phyloP scores from a whole-genome alignment of 2,329 filamentous ascomycete species.

The Fusarium secorum region DNA sequence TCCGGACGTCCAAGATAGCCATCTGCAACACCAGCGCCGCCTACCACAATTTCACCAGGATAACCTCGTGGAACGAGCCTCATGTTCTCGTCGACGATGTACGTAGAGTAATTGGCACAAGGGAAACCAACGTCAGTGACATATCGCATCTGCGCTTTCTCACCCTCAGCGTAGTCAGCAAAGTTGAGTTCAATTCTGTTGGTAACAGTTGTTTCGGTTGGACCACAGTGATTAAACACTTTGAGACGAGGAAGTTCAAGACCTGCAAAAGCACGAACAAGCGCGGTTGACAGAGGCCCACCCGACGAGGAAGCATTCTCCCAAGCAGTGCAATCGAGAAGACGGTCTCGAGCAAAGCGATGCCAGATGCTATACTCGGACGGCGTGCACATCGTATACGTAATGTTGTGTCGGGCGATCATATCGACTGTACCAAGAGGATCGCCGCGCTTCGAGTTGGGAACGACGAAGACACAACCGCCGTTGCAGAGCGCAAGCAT shows the following conservation, averaged over 20 bases:
- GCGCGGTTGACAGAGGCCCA: not conserved
- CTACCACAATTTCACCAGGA: slow-evolving; percentile 9
- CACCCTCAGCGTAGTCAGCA: not conserved
- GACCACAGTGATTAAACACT: not conserved
- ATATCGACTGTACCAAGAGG: slow-evolving; percentile 3
- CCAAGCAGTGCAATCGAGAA: not conserved
- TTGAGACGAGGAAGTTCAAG: not conserved
- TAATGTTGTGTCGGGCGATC: slow-evolving; percentile 4
- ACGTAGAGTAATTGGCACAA: not conserved
- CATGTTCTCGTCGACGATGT: not conserved
- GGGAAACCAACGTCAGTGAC: slow-evolving; percentile 1
- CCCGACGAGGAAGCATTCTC: slow-evolving; percentile 1
- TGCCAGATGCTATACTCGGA: slow-evolving; percentile 16
- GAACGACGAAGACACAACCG: slow-evolving; percentile 1
- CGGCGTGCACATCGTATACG: slow-evolving; percentile 3
- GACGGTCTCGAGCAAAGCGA: slow-evolving; percentile 1
- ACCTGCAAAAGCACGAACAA: not conserved
- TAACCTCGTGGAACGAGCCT: not conserved
- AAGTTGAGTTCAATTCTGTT: not conserved
- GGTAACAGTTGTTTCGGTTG: not conserved
- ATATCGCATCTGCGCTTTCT: not conserved
- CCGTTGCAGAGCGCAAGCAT: slow-evolving; percentile 12
- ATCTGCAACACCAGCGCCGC: slow-evolving; percentile 1
- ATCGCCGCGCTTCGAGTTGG: not conserved
- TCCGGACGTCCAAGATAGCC: slow-evolving; percentile 3